Percentiles rank a stretch among this genome's conserved stretches.
Evolutionary conservation across 371 early-diverging fungal genomes (phyloP).

Genomic region (Smittium culicis): DNA sequence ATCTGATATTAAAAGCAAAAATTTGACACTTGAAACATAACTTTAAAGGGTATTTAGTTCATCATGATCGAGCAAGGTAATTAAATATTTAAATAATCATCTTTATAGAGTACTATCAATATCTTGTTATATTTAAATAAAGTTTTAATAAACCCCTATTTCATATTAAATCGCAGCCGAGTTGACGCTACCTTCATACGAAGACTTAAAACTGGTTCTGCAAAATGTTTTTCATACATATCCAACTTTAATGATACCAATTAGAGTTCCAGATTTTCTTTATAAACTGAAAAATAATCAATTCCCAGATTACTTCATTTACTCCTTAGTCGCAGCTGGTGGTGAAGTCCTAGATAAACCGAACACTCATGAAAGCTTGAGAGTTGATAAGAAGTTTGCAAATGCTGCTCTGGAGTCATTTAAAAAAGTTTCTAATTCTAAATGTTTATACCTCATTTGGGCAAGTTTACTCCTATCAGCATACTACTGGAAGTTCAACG

Average conservation of each 20-base stretch:
- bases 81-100: too few relatives aligned
- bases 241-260: background rate
- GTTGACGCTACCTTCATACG: too few relatives aligned
- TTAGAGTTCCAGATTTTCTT: constrained; percentile 7
- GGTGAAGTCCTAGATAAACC: background rate
- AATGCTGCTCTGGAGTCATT: background rate
- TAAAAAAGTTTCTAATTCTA: background rate
- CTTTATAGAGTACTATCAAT: too few relatives aligned
- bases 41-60: too few relatives aligned
- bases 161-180: too few relatives aligned
- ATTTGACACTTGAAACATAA: too few relatives aligned
- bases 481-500: background rate
- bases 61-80: too few relatives aligned
- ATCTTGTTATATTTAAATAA: too few relatives aligned
- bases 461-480: background rate
- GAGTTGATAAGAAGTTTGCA: background rate
- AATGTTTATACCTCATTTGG: background rate
- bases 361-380: background rate
- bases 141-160: too few relatives aligned
- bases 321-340: background rate
- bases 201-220: background rate
- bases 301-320: constrained; percentile 4
- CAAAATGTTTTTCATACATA: background rate
- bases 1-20: too few relatives aligned
- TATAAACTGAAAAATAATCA: constrained; percentile 6